Conservation (phyloP, 129 eudicot genomes). For the Heracleum sosnowskyi region DNA sequence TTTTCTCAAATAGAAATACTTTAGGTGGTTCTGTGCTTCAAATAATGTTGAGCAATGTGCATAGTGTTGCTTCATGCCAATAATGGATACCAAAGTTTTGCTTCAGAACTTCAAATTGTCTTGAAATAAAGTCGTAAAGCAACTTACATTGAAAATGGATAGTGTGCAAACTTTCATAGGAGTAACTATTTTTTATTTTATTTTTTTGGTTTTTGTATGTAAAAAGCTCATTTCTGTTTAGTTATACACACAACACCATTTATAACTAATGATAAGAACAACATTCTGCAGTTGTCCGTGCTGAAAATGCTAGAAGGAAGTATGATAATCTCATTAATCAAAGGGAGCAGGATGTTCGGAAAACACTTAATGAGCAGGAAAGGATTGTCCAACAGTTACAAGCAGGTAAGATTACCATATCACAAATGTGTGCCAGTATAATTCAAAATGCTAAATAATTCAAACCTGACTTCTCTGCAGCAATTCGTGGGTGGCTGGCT, state of each 20-base stretch:
- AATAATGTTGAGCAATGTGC: background rate
- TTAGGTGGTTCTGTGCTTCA: background rate
- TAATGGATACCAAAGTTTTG: background rate
- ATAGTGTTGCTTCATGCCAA: background rate
- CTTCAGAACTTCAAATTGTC: background rate
- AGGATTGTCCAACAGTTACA: slow-evolving; percentile 66
- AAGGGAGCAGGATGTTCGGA: slow-evolving; percentile 24
- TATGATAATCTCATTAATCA: slow-evolving; percentile 21
- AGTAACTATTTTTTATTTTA: no score
- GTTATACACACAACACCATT: background rate
- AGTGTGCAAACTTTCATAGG: background rate
- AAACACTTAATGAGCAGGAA: slow-evolving; percentile 41
- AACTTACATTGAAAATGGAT: background rate
- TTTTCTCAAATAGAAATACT: background rate
- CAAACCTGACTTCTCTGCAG: slow-evolving; percentile 27
- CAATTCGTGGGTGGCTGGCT: slow-evolving; percentile 85
- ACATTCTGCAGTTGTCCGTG: slow-evolving; percentile 58
- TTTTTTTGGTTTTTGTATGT: background rate
- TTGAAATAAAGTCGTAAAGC: background rate
- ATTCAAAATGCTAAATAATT: background rate
- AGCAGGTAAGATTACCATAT: slow-evolving; percentile 42
- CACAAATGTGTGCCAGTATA: background rate
- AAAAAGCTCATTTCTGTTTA: background rate
- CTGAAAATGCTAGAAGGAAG: slow-evolving; percentile 39
- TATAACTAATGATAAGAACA: background rate